A percentile compares a stretch with the other conserved stretches of the same genome.
Conservation (phyloP, 2,329 filamentous ascomycete species). For the Ophiostoma sp. region DNA sequence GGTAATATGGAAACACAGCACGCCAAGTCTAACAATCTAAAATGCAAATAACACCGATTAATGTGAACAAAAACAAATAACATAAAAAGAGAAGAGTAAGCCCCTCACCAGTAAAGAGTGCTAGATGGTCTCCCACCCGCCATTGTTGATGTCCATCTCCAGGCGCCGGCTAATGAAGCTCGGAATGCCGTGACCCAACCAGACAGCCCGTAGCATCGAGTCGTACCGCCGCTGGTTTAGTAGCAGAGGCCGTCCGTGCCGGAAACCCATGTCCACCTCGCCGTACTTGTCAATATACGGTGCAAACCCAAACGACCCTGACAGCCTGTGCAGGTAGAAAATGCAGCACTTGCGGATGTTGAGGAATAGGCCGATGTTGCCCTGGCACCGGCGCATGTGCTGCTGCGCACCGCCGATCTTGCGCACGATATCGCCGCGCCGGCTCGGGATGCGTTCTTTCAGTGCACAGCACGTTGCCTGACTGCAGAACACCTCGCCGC, state of each 20-base stretch:
- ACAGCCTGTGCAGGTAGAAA: slow-evolving; percentile 74
- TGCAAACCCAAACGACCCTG: slow-evolving; percentile 78
- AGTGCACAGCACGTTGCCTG: slow-evolving; percentile 88
- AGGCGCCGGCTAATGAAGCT: slow-evolving; percentile 84
- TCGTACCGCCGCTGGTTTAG: slow-evolving; percentile 94
- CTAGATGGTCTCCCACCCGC: slow-evolving; percentile 85
- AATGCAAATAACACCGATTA: slow-evolving; percentile 1
- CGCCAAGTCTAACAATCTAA: slow-evolving; percentile 1
- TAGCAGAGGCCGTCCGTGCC: slow-evolving; percentile 82
- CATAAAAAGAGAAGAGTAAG: neutral
- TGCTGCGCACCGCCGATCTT: slow-evolving; percentile 77
- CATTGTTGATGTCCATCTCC: slow-evolving; percentile 94
- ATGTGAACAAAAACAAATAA: neutral
- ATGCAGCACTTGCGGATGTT: slow-evolving; percentile 95
- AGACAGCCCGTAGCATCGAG: slow-evolving; percentile 74
- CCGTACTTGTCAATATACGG: slow-evolving; percentile 96
- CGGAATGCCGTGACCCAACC: slow-evolving; percentile 80
- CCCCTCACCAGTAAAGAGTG: neutral
- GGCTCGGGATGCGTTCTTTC: slow-evolving; percentile 45
- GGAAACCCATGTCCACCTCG: slow-evolving; percentile 86
- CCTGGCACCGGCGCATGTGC: slow-evolving; percentile 75
- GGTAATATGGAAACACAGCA: neutral
- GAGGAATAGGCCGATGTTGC: slow-evolving; percentile 87
- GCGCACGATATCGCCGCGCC: slow-evolving; percentile 31
- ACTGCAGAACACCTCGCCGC: slow-evolving; percentile 92